Evolutionary conservation across 169 alveolate species (phyloP), one percentile per base, ranked within the genome.

Genomic region (Plasmodium chabaudi): DNA sequence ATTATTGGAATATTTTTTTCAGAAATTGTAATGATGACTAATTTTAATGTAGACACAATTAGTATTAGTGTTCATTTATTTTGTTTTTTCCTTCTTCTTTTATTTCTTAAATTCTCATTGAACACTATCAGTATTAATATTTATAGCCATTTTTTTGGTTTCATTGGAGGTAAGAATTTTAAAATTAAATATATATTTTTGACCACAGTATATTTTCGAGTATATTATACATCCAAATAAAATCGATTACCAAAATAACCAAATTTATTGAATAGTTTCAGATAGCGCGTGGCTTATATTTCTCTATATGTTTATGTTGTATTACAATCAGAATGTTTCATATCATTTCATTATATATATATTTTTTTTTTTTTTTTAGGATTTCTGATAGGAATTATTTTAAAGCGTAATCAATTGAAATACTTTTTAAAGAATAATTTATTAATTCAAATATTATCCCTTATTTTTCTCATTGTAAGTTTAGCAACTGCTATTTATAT

Each of bases 11-110:
- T 86, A 21, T 86, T 86, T 69, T 86, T 86, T 86, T 86, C 91
- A 10, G 91, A 86, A 86, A 70, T 86, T 86, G 56, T 86, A 70
- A 68, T 86, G 79, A 86, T 86, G 91, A 86, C 91, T 47, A 86
- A 86, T 86, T 86, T 86, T 86, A 86, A 86, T 70, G 91, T 86
- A 63, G 91, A 86, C 55, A 86, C 69, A 86, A 86, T 86, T 57
- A 65, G 91, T 64, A 71, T 86, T 65, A 86, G 91, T 86, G 87
- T 86, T 17, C 86, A 86, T 86, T 70, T 86, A 70, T 70, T 86
- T 86, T 86, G 91, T 70, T 86, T 86, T 60, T 86, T 70, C 21
- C 87, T 86, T 64, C 60, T 86, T 23, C 70, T 86, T 21, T 42
- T 86, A 60, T 86, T 86, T 86, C 75, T 86, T 46, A 86, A 86